Conservation (phyloP, 768 basidiomycete genomes). For the Cyclocybe aegerita region DNA sequence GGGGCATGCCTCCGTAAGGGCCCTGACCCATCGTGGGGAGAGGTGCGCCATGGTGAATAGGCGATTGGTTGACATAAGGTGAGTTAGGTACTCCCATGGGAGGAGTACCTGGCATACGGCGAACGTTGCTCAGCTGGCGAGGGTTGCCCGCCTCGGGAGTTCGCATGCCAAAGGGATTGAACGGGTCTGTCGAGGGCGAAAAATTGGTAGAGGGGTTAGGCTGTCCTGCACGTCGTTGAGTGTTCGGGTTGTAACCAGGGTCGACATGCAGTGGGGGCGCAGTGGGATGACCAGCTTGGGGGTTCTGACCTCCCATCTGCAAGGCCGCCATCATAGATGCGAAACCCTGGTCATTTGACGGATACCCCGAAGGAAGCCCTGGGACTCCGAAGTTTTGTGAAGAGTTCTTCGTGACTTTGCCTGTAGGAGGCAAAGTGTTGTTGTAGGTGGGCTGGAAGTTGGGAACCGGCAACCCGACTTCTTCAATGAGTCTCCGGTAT, state of each 20-base stretch:
- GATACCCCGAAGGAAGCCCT: slow-evolving; percentile 77
- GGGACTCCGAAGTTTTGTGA: slow-evolving; percentile 66
- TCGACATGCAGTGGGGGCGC: slow-evolving; percentile 67
- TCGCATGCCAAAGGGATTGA: slow-evolving; percentile 51
- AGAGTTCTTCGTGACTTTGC: slow-evolving; percentile 56
- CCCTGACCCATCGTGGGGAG: slow-evolving; percentile 66
- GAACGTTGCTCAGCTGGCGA: slow-evolving; percentile 39
- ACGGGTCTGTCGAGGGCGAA: slow-evolving; percentile 44
- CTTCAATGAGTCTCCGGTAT: slow-evolving; percentile 90
- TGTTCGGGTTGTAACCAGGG: slow-evolving; percentile 48
- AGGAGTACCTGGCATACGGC: slow-evolving; percentile 47
- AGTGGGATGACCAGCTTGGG: slow-evolving; percentile 66
- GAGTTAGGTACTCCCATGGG: slow-evolving; percentile 44
- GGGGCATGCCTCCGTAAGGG: slow-evolving; percentile 59
- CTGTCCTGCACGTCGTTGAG: slow-evolving; percentile 33
- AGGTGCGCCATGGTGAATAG: slow-evolving; percentile 56
- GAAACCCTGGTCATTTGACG: slow-evolving; percentile 79
- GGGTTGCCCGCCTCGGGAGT: slow-evolving; percentile 46
- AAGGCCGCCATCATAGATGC: slow-evolving; percentile 93
- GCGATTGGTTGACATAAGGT: slow-evolving; percentile 60
- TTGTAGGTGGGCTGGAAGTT: slow-evolving; percentile 83
- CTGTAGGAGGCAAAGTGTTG: slow-evolving; percentile 56
- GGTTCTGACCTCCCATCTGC: slow-evolving; percentile 88
- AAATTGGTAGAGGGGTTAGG: slow-evolving; percentile 32
- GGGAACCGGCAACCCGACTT: slow-evolving; percentile 89